Evolutionary conservation across 176 grass and related monocot species (phyloP).

Genomic region (Triticum dicoccoides): DNA sequence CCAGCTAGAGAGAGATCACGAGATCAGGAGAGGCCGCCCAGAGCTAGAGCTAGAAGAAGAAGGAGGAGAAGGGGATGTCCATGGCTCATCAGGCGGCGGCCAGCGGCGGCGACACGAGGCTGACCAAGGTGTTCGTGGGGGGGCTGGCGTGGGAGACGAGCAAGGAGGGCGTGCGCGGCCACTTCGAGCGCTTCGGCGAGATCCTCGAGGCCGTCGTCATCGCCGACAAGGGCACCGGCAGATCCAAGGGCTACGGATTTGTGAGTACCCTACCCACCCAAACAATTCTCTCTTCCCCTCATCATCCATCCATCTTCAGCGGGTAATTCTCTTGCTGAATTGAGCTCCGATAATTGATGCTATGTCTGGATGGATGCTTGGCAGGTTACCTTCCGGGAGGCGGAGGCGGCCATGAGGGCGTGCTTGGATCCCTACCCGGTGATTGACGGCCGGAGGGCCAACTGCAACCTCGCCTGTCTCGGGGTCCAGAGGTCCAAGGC

Average conservation of each 20-base stretch:
- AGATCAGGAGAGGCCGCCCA: background rate
- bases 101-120: constrained; percentile 36
- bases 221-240: constrained; percentile 56
- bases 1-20: background rate
- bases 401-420: constrained; percentile 46
- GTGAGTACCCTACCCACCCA: constrained; percentile 19
- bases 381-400: constrained; percentile 55
- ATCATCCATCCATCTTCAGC: background rate
- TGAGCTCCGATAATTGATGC: background rate
- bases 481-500: constrained; percentile 44
- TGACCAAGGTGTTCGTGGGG: constrained; percentile 55
- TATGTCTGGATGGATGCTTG: background rate
- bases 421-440: constrained; percentile 48
- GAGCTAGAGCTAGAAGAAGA: constrained; percentile 22
- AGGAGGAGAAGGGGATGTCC: constrained; percentile 3
- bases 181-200: constrained; percentile 70
- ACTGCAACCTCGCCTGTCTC: constrained; percentile 55
- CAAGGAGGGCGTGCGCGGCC: constrained; percentile 40
- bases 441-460: constrained; percentile 52
- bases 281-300: background rate
- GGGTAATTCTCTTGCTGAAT: background rate
- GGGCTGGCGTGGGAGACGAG: constrained; percentile 52
- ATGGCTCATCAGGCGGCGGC: constrained; percentile 23
- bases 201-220: constrained; percentile 97
- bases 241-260: constrained; percentile 60